A percentile compares a stretch with the other conserved stretches of the same genome.
phyloP scores from a whole-genome alignment of 169 alveolate genomes.

The Plasmodium chabaudi region DNA sequence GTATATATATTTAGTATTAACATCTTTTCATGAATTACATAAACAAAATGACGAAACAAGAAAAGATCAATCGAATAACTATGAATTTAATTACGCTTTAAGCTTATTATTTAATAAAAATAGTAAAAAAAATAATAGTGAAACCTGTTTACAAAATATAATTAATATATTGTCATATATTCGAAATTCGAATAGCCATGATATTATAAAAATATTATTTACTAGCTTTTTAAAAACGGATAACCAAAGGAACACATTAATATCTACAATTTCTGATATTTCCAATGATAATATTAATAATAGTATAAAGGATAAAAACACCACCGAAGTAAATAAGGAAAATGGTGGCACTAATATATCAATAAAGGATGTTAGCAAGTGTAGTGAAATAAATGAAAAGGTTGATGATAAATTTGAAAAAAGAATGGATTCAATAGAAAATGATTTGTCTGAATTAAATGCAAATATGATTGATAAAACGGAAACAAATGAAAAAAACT shows the following conservation, averaged over 20 bases:
- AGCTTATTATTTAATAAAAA: conserved; percentile 49
- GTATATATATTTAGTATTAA: conserved; percentile 56
- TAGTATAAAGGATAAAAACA: not conserved
- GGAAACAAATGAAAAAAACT: conserved; percentile 62
- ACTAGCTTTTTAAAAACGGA: conserved; percentile 43
- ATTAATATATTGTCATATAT: conserved; percentile 64
- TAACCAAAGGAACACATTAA: not conserved
- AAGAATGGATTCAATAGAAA: conserved; percentile 20
- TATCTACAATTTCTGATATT: conserved; percentile 2
- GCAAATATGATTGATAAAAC: conserved; percentile 43
- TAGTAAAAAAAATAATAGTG: conserved; percentile 41
- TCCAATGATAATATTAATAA: conserved; percentile 11
- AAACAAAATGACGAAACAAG: conserved; percentile 22
- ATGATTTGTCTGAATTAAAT: conserved; percentile 48
- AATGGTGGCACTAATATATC: not conserved
- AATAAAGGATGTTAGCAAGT: not conserved
- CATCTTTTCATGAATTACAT: conserved; percentile 62
- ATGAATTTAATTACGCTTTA: conserved; percentile 66
- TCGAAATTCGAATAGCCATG: conserved; percentile 14
- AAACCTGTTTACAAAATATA: conserved; percentile 70
- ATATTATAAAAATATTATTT: conserved; percentile 36
- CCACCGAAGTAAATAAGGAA: not conserved
- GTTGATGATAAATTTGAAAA: conserved; percentile 1
- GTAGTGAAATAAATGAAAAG: not conserved
- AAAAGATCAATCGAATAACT: conserved; percentile 7